phyloP scores from a whole-genome alignment of 306 rosid genomes.

The Sophora flavescens region DNA sequence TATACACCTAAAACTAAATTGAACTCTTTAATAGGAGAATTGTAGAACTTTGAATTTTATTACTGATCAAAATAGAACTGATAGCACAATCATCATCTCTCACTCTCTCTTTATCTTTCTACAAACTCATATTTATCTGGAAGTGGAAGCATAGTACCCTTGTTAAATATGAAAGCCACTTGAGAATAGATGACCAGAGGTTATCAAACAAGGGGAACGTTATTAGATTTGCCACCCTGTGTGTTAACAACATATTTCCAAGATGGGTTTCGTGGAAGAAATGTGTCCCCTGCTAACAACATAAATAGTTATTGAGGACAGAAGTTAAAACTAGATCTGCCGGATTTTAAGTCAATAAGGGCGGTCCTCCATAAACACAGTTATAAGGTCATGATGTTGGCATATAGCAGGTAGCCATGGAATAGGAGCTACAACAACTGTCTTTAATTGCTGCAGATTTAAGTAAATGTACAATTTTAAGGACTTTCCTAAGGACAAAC shows the following conservation, averaged over 20 bases:
- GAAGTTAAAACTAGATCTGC: background rate
- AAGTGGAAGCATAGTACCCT: conserved; percentile 4
- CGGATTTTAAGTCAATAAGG: background rate
- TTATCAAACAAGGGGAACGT: background rate
- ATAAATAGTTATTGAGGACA: background rate
- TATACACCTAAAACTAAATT: too few relatives aligned
- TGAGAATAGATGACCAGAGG: background rate
- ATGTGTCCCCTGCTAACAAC: conserved; percentile 84
- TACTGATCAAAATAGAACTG: too few relatives aligned
- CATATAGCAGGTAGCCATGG: background rate
- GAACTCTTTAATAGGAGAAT: too few relatives aligned
- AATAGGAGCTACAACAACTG: background rate
- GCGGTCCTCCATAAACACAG: background rate
- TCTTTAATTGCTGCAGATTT: background rate
- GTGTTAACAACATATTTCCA: conserved; percentile 74
- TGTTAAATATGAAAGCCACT: background rate
- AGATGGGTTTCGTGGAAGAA: conserved; percentile 74
- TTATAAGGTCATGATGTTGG: conserved; percentile 1
- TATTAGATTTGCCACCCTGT: conserved; percentile 55
- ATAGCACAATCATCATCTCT: too few relatives aligned
- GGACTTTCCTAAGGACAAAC: background rate
- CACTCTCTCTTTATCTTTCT: too few relatives aligned
- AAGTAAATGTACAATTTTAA: background rate
- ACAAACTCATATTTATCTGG: too few relatives aligned
- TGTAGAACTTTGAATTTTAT: too few relatives aligned